Evolutionary conservation across 495 filamentous ascomycete species (phyloP), one percentile per base, ranked within the genome.

Genomic region (Chlorociboria aeruginascens): DNA sequence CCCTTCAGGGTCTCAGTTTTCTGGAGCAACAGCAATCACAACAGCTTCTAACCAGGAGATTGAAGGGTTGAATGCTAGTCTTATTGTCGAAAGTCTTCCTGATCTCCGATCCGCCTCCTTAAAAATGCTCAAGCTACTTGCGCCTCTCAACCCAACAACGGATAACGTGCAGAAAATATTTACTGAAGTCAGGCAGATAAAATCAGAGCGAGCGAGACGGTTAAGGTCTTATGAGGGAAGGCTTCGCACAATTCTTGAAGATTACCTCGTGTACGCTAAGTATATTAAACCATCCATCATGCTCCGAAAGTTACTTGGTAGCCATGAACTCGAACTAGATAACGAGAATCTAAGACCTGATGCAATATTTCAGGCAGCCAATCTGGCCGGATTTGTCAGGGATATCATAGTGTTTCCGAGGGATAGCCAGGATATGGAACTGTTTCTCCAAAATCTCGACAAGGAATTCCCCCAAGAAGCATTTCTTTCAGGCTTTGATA

Each of bases 1-100:
- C 7, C 55, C 60, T 9, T 58, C 56, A n/a, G 58, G 47, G 8
- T 70, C 68, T n/a, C 60, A 54, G 41, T 55, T 67, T 37, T 70
- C 69, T 25, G 66, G 63, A 46, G 71, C 66, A 7, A 69, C 69
- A 7, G 66, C 59, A 7, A 58, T 61, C 20, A 67, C 63, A 9
- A 42, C 50, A 11, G 17, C 40, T 7, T 65, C 66, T 12, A 47
- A 14, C 3, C 57, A 61, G 17, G 63, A 66, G 30, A 39, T 64
- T 20, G 49, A 47, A 41, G 52, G 50, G n/a, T 43, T 67, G 6
- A 60, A 67, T 20, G 10, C 51, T 8, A 32, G 8, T 25, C 20
- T 49, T 17, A 57, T 69, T 32, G 39, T 63, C 7, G 63, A 67
- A 33, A 40, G 45, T 11, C 55, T 70, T 10, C 51, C 55, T 28